These are phyloP conservation scores for Selaginella tamariscina DNA, from an alignment of 75 land plant species.

Conservation along the genomic window DNA sequence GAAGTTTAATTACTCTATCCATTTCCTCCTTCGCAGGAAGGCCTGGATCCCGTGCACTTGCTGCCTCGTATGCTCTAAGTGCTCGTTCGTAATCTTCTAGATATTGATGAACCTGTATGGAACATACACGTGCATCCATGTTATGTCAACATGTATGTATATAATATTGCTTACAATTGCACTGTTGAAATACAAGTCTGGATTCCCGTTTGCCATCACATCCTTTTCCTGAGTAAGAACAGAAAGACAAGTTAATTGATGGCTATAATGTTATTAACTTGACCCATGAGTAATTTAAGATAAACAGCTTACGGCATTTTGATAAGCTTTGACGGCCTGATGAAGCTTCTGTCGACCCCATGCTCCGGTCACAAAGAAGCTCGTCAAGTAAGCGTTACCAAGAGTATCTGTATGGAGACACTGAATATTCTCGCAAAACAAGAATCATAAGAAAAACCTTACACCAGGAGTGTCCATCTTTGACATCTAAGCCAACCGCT, in stretches of 20 bases:
- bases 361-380: constrained; percentile 80
- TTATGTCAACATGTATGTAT: neutral
- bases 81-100: constrained; percentile 92
- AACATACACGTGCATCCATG: neutral
- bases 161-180: constrained; percentile 57
- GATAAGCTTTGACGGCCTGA: constrained; percentile 82
- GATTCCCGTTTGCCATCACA: constrained; percentile 57
- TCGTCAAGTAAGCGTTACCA: constrained; percentile 87
- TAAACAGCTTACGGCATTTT: constrained; percentile 67
- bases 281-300: neutral
- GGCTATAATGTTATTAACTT: too few relatives aligned
- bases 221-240: constrained; percentile 95
- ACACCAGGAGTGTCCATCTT: constrained; percentile 99
- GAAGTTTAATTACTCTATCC: constrained; percentile 47
- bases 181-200: constrained; percentile 81
- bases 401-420: constrained; percentile 49
- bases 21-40: constrained; percentile 66
- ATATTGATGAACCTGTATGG: constrained; percentile 60
- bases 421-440: neutral
- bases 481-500: constrained; percentile 78
- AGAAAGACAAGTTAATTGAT: too few relatives aligned
- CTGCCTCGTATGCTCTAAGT: constrained; percentile 83
- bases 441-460: constrained; percentile 23
- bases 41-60: constrained; percentile 70
- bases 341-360: constrained; percentile 74